phyloP scores from a whole-genome alignment of 805 yeast species.

The Isabelozyma pseudorhagii region DNA sequence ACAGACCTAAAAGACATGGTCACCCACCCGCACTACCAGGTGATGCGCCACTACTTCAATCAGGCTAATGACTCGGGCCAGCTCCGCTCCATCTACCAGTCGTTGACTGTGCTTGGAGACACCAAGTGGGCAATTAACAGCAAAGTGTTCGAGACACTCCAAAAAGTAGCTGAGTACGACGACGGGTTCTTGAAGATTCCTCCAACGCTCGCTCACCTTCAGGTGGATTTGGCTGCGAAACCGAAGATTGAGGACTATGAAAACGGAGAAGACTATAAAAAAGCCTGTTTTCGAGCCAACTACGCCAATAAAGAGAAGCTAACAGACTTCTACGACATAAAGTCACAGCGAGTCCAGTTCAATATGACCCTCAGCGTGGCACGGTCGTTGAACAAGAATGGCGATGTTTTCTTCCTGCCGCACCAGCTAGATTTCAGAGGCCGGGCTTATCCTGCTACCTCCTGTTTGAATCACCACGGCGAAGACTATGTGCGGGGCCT shows the following conservation, averaged over 20 bases:
- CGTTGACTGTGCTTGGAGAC: slow-evolving; percentile 25
- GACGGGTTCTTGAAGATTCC: not conserved
- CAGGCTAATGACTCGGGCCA: slow-evolving; percentile 31
- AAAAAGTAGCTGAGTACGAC: not conserved
- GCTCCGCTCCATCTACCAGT: slow-evolving; percentile 23
- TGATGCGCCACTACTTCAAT: slow-evolving; percentile 16
- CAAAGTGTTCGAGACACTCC: slow-evolving; percentile 6
- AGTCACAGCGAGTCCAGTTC: slow-evolving; percentile 15
- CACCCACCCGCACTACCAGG: slow-evolving; percentile 9
- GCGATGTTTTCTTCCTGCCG: slow-evolving; percentile 35
- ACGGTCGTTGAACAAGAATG: slow-evolving; percentile 23
- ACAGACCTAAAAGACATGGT: slow-evolving; percentile 22
- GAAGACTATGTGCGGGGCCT: slow-evolving; percentile 32
- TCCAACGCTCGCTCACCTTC: not conserved
- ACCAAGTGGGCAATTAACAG: slow-evolving; percentile 36
- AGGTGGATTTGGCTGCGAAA: not conserved
- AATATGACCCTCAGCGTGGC: slow-evolving; percentile 18
- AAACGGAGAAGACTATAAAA: not conserved
- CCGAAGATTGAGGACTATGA: slow-evolving; percentile 1
- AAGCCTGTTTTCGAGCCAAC: slow-evolving; percentile 1
- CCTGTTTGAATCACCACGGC: slow-evolving; percentile 31
- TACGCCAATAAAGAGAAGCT: not conserved
- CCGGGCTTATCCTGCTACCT: slow-evolving; percentile 37
- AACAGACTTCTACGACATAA: slow-evolving; percentile 9
- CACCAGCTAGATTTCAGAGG: slow-evolving; percentile 41